These are phyloP conservation scores for Microdochium paspali DNA, from an alignment of 2,329 filamentous ascomycete genomes.

Conservation along the genomic window DNA sequence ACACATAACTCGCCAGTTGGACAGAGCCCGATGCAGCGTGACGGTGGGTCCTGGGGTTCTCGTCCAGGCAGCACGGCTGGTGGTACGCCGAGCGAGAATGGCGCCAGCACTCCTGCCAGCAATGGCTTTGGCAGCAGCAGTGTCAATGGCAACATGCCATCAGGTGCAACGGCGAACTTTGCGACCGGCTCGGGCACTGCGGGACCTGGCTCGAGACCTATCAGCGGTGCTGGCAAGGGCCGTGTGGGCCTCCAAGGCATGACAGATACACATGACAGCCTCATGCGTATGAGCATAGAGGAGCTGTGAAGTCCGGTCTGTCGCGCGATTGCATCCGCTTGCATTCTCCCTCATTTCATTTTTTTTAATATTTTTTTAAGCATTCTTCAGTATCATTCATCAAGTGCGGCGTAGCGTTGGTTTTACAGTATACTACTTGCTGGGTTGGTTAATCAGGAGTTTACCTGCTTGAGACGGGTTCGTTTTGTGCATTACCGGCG, in stretches of 20 bases:
- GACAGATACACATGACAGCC: conserved; percentile 87
- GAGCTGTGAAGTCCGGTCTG: no score
- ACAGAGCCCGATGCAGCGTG: conserved; percentile 72
- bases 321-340: no score
- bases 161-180: conserved; percentile 18
- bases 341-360: no score
- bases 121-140: conserved; percentile 5
- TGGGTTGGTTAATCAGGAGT: no score
- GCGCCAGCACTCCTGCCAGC: conserved; percentile 24
- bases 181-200: conserved; percentile 6
- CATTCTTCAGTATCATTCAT: no score
- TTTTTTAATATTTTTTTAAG: no score
- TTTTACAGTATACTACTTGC: no score
- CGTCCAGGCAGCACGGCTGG: conserved; percentile 51
- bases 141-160: conserved; percentile 1
- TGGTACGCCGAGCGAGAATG: conserved; percentile 42
- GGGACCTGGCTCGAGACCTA: conserved; percentile 30
- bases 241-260: conserved; percentile 82
- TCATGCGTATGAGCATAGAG: conserved; percentile 97
- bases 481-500: no score
- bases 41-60: conserved; percentile 63
- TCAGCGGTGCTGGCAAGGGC: conserved; percentile 39
- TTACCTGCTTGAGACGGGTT: no score
- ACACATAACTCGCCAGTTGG: conserved; percentile 83
- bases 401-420: no score